These are phyloP conservation scores for Fusarium heterosporum DNA, from an alignment of 2,329 filamentous ascomycete genomes.

Conservation along the genomic window DNA sequence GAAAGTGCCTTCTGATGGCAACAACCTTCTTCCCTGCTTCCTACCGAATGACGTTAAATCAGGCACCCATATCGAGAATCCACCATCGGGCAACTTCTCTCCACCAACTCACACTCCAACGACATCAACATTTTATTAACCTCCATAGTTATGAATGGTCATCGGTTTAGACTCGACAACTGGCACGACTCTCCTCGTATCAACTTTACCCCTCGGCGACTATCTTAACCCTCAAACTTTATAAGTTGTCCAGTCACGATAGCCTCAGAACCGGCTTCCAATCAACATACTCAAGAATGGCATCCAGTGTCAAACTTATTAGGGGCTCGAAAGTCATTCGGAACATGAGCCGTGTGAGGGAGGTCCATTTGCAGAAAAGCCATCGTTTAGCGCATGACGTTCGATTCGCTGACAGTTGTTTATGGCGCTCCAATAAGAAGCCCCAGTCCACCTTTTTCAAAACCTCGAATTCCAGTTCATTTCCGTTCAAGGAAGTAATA, in stretches of 20 bases:
- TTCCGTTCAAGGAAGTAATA: constrained; percentile 31
- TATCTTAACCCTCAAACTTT: constrained; percentile 1
- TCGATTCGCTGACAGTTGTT: constrained; percentile 44
- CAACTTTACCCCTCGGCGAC: constrained; percentile 4
- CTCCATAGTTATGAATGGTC: neutral
- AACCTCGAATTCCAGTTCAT: constrained; percentile 42
- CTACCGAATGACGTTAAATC: constrained; percentile 16
- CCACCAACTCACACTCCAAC: neutral
- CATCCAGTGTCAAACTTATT: constrained; percentile 5
- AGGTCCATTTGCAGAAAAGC: constrained; percentile 37
- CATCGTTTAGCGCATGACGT: constrained; percentile 43
- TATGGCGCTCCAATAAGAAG: constrained; percentile 44
- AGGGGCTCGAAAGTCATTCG: constrained; percentile 28
- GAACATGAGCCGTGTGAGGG: constrained; percentile 24
- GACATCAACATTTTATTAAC: neutral
- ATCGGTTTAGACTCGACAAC: neutral
- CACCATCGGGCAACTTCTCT: constrained; percentile 23
- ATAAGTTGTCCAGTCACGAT: constrained; percentile 24
- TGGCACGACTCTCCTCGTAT: constrained; percentile 1
- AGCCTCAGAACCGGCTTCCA: constrained; percentile 18
- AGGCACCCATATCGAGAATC: constrained; percentile 27
- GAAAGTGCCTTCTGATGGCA: constrained; percentile 20
- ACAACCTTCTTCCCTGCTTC: constrained; percentile 16
- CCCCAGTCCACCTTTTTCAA: constrained; percentile 39
- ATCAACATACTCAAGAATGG: constrained; percentile 22